Evolutionary conservation across 306 rosid genomes (phyloP).

Genomic region (Lotus japonicus): DNA sequence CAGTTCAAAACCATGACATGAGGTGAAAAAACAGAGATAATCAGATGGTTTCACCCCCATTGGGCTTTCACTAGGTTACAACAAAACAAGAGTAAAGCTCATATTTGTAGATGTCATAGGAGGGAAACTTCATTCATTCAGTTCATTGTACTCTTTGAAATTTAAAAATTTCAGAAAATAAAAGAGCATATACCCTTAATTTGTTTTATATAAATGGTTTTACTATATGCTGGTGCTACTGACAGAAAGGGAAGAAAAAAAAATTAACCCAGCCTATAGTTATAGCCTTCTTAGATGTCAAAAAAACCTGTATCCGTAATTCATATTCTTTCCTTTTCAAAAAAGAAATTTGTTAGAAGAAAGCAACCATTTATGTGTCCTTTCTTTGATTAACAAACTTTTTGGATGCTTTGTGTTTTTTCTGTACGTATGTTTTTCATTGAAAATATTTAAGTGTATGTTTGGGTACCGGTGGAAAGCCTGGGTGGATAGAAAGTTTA

Average conservation of each 20-base stretch:
- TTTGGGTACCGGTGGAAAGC: too few relatives aligned
- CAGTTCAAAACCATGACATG: slow-evolving; percentile 26
- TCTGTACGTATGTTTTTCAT: neutral
- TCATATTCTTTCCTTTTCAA: neutral
- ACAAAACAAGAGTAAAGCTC: neutral
- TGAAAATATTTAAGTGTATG: too few relatives aligned
- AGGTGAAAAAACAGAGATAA: neutral
- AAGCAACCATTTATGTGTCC: neutral
- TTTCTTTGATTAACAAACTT: neutral
- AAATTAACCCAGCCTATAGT: neutral
- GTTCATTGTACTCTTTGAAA: neutral
- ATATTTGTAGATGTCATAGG: slow-evolving; percentile 12
- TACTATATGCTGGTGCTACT: neutral
- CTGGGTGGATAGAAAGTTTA: too few relatives aligned
- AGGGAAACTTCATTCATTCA: slow-evolving; percentile 3
- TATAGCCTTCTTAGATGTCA: neutral
- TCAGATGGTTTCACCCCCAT: slow-evolving; percentile 14
- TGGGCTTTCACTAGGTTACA: slow-evolving; percentile 19
- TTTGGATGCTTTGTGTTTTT: neutral
- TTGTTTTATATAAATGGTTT: neutral
- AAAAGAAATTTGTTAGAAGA: neutral
- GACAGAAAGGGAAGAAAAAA: neutral
- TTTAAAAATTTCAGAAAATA: neutral
- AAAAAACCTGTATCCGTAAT: neutral
- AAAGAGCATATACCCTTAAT: neutral